Percentiles rank a stretch among this genome's conserved stretches.
These are phyloP conservation scores for Luzula sylvatica DNA, from an alignment of 176 grass and related monocot genomes.

Conservation along the genomic window DNA sequence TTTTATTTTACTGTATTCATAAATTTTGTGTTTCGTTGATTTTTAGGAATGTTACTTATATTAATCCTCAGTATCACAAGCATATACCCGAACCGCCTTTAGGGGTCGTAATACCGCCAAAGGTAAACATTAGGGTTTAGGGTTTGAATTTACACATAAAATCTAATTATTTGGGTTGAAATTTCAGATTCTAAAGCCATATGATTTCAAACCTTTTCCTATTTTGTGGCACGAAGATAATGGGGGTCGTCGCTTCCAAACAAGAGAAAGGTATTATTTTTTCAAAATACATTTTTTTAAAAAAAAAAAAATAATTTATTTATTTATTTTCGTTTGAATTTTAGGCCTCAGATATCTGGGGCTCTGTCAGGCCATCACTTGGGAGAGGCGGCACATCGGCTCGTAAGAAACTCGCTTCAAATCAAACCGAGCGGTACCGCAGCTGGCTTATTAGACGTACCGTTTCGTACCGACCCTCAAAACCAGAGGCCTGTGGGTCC, in stretches of 20 bases:
- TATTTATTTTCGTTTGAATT: conserved; percentile 12
- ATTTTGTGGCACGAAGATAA: conserved; percentile 91
- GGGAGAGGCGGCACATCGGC: conserved; percentile 81
- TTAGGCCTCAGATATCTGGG: conserved; percentile 71
- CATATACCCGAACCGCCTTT: conserved; percentile 73
- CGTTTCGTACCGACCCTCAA: conserved; percentile 41
- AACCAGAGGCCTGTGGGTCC: conserved; percentile 53
- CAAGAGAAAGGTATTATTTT: conserved; percentile 61
- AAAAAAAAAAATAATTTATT: conserved; percentile 5
- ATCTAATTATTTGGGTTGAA: conserved; percentile 1
- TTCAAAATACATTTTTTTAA: neutral
- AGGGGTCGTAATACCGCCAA: conserved; percentile 65
- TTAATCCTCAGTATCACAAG: conserved; percentile 72
- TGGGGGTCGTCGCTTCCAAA: conserved; percentile 45
- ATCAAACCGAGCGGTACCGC: conserved; percentile 42
- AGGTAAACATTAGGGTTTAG: no score
- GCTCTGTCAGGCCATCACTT: conserved; percentile 72
- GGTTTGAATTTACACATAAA: no score
- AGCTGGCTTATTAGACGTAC: conserved; percentile 47
- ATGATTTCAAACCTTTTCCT: conserved; percentile 92
- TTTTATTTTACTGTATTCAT: conserved; percentile 12
- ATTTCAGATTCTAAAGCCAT: conserved; percentile 68
- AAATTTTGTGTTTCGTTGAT: neutral
- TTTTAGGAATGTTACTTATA: conserved; percentile 76
- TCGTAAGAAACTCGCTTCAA: conserved; percentile 89